Evolutionary conservation across 805 yeast genomes (phyloP).

Genomic region (Wickerhamomyces tratensis): DNA sequence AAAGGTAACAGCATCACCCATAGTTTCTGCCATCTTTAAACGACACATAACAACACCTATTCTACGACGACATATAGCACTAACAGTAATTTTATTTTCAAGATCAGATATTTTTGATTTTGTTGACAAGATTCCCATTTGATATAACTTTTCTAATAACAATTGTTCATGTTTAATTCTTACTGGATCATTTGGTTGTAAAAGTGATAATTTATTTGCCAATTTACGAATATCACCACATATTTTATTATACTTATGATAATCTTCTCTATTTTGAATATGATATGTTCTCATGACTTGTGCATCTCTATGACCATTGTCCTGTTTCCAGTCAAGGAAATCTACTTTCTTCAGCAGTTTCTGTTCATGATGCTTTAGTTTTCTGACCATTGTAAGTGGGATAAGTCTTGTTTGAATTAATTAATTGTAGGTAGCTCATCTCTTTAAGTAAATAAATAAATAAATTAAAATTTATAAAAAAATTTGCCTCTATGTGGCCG

Average conservation of each 20-base stretch:
- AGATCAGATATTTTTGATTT: conserved; percentile 84
- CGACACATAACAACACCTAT: conserved; percentile 93
- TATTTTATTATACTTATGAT: conserved; percentile 84
- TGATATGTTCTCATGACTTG: conserved; percentile 94
- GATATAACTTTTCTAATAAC: conserved; percentile 75
- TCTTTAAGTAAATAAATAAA: too few species aligned
- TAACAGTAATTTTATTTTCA: conserved; percentile 86
- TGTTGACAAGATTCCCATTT: conserved; percentile 85
- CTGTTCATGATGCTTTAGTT: conserved; percentile 90
- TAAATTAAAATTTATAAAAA: too few species aligned
- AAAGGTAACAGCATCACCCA: conserved; percentile 82
- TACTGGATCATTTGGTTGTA: conserved; percentile 82
- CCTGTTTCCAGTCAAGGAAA: conserved; percentile 96
- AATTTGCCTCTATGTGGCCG: too few species aligned
- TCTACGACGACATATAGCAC: conserved; percentile 87
- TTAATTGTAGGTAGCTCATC: too few species aligned
- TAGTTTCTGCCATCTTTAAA: conserved; percentile 84
- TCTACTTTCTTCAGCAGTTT: conserved; percentile 92
- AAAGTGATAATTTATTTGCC: conserved; percentile 75
- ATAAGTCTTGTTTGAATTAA: too few species aligned
- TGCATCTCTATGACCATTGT: conserved; percentile 90
- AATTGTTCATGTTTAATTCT: conserved; percentile 84
- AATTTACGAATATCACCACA: conserved; percentile 88
- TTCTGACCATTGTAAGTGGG: conserved; percentile 65
- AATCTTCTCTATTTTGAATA: conserved; percentile 90